These are phyloP conservation scores for Alternaria novae-zelandiae DNA, from an alignment of 2,329 filamentous ascomycete species.

Conservation along the genomic window DNA sequence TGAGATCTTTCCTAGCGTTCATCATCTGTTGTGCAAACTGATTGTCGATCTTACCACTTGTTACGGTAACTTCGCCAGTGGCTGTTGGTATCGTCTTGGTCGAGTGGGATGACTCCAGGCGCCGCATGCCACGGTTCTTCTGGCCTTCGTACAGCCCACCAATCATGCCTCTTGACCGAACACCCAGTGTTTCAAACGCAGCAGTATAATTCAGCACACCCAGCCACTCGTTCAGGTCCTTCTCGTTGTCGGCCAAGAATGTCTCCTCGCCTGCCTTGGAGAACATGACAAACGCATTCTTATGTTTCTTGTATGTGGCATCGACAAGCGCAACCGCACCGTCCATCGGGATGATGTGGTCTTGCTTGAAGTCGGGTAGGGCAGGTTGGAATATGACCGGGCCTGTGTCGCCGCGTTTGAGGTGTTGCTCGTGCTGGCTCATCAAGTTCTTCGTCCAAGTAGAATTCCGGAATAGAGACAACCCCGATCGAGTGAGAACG, in stretches of 20 bases:
- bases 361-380: constrained; percentile 89
- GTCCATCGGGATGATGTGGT: constrained; percentile 90
- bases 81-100: constrained; percentile 70
- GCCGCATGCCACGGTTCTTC: constrained; percentile 71
- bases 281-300: constrained; percentile 91
- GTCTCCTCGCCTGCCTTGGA: constrained; percentile 84
- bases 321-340: constrained; percentile 89
- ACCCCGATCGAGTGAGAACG: constrained; percentile 91
- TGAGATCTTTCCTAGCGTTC: constrained; percentile 79
- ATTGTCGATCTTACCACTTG: constrained; percentile 75
- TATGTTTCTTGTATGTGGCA: constrained; percentile 89
- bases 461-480: constrained; percentile 95
- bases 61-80: constrained; percentile 75
- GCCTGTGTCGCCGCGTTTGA: constrained; percentile 76
- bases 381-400: constrained; percentile 91
- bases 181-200: constrained; percentile 88
- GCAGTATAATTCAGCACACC: constrained; percentile 96
- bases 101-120: constrained; percentile 66
- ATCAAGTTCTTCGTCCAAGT: constrained; percentile 91
- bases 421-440: constrained; percentile 82
- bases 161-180: constrained; percentile 86
- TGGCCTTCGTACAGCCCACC: constrained; percentile 87
- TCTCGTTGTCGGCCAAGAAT: constrained; percentile 86
- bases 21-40: constrained; percentile 88
- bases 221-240: constrained; percentile 95